Conservation (phyloP, 2,329 filamentous ascomycete genomes). For the Aspergillus latus region DNA sequence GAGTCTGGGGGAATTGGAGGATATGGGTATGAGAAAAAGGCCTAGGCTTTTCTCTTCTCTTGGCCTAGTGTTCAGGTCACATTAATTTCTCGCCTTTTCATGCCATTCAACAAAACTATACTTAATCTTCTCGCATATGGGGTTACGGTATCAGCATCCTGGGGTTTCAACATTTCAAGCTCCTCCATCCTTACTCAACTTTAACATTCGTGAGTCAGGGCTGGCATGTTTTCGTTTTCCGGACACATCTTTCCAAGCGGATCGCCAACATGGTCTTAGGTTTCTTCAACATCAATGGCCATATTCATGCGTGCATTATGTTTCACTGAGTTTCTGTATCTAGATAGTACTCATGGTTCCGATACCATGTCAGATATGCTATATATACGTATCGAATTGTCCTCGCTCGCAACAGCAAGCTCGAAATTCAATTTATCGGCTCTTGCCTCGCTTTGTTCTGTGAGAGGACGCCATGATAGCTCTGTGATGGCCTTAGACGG, state of each 20-base stretch:
- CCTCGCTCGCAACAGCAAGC: conserved; percentile 49
- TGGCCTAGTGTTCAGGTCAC: not conserved
- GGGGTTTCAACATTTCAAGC: conserved; percentile 1
- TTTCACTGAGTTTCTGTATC: conserved; percentile 15
- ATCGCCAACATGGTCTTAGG: conserved; percentile 1
- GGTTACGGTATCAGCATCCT: conserved; percentile 22
- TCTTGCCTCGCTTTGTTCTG: conserved; percentile 8
- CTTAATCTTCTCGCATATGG: conserved; percentile 4
- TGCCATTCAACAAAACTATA: conserved; percentile 23
- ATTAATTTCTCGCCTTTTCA: conserved; percentile 12
- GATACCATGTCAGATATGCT: conserved; percentile 33
- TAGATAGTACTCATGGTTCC: conserved; percentile 23
- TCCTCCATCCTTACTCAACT: not conserved
- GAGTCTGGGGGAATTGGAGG: conserved; percentile 61
- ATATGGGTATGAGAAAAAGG: conserved; percentile 58
- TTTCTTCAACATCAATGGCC: conserved; percentile 31
- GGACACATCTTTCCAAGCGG: not conserved
- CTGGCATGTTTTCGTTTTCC: not conserved
- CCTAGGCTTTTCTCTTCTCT: conserved; percentile 1
- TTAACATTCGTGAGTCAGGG: not conserved
- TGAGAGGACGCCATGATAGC: conserved; percentile 65
- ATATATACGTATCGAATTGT: conserved; percentile 45
- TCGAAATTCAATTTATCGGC: conserved; percentile 26
- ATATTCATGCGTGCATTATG: conserved; percentile 12
- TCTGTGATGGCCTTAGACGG: conserved; percentile 67